Evolutionary conservation across 2,329 filamentous ascomycete species (phyloP).

Genomic region (Xylaria sp.): DNA sequence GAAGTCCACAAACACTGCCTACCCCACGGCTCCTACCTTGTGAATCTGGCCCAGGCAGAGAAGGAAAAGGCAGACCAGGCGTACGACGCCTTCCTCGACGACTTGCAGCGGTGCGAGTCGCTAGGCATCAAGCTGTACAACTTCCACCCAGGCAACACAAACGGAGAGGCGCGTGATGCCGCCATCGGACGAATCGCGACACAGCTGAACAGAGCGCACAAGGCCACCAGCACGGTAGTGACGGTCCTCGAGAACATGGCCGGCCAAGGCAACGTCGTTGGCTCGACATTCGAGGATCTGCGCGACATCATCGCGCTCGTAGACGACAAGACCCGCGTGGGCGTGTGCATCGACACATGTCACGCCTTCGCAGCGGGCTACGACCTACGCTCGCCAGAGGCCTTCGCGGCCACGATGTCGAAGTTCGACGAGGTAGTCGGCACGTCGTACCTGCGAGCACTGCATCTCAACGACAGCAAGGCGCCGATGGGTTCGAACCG

Average conservation of each 20-base stretch:
- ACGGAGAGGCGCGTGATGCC: constrained; percentile 71
- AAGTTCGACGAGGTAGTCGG: constrained; percentile 84
- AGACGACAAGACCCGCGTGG: constrained; percentile 83
- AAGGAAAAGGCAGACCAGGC: constrained; percentile 83
- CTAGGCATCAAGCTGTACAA: constrained; percentile 95
- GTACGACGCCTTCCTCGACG: constrained; percentile 86
- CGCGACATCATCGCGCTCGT: constrained; percentile 83
- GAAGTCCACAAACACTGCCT: constrained; percentile 79
- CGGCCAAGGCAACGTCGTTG: constrained; percentile 86
- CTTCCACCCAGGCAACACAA: constrained; percentile 92
- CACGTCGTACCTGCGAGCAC: constrained; percentile 79
- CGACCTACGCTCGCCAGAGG: constrained; percentile 80
- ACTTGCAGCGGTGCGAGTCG: constrained; percentile 83
- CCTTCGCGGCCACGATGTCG: constrained; percentile 78
- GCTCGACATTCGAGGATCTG: constrained; percentile 86
- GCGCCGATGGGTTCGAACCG: constrained; percentile 83
- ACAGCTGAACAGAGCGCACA: constrained; percentile 84
- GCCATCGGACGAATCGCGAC: constrained; percentile 83
- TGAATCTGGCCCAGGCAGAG: constrained; percentile 92
- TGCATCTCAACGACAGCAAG: constrained; percentile 97
- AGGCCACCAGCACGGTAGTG: constrained; percentile 78
- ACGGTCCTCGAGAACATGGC: constrained; percentile 97
- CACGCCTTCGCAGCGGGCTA: constrained; percentile 96
- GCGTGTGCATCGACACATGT: constrained; percentile 96
- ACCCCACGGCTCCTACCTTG: constrained; percentile 94